Base-by-base conservation (phyloP, 768 basidiomycete species). In the Pholiota conissans region DNA sequence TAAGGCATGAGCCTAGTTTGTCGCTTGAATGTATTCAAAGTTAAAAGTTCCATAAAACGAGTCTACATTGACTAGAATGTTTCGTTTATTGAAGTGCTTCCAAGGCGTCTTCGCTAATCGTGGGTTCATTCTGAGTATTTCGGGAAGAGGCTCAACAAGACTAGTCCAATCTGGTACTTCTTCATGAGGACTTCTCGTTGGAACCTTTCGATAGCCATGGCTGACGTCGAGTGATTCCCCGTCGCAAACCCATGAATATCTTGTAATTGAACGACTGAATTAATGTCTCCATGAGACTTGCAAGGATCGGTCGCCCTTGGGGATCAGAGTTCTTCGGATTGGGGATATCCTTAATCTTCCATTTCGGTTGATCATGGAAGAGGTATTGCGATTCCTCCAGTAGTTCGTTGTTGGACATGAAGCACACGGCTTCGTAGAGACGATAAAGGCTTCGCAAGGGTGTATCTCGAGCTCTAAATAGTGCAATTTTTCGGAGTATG, bases 11-110 rank as follows among this genome's bases (percentile, higher is more conserved):
- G n/a, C n/a, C n/a, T n/a, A n/a, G n/a, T n/a, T n/a, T n/a, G n/a
- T n/a, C n/a, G n/a, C n/a, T n/a, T n/a, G n/a, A n/a, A n/a, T n/a
- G n/a, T n/a, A n/a, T n/a, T n/a, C n/a, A n/a, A n/a, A n/a, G n/a
- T n/a, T n/a, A 49, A 27, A 49, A 26, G 10, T 49, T 49, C 48
- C 48, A 49, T 28, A 49, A 18, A n/a, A n/a, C 16, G 48, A 27
- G 77, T 92, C 63, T 80, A 84, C 65, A 75, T 86, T 56, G 77
- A 87, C 71, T 65, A 67, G 7, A 83, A 85, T 55, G 78, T 89
- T 28, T 84, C 84, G 0, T 64, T 73, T 0, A 65, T 86, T 83
- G 9, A 73, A 81, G 49, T 90, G 88, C 88, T 89, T 82, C 65
- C 64, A 24, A 29, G 48, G 48, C 28, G 48, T n/a, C 26, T n/a